phyloP scores from a whole-genome alignment of 805 yeast genomes.

The Grigorovia yakushimaensis region DNA sequence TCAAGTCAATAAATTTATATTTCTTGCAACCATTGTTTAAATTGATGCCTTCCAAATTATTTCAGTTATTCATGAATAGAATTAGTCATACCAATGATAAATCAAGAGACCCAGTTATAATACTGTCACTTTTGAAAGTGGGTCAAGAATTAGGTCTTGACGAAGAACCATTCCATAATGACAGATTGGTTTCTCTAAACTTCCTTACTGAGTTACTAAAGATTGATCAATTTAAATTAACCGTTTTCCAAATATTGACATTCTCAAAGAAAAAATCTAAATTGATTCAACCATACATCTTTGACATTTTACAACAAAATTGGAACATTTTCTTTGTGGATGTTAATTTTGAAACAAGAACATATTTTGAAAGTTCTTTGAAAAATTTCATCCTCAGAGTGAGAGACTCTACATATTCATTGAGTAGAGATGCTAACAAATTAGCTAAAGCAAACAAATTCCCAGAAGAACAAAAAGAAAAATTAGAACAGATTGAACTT shows the following conservation, averaged over 20 bases:
- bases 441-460: slow-evolving; percentile 31
- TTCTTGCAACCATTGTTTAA: slow-evolving; percentile 56
- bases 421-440: slow-evolving; percentile 42
- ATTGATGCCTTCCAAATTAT: slow-evolving; percentile 35
- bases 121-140: slow-evolving; percentile 48
- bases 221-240: slow-evolving; percentile 37
- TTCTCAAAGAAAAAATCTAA: slow-evolving; percentile 52
- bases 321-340: slow-evolving; percentile 52
- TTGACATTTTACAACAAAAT: slow-evolving; percentile 34
- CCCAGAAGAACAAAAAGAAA: slow-evolving; percentile 30
- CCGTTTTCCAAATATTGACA: slow-evolving; percentile 51
- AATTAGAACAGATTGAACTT: slow-evolving; percentile 22
- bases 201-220: slow-evolving; percentile 34
- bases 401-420: slow-evolving; percentile 56
- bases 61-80: slow-evolving; percentile 27
- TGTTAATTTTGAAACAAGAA: slow-evolving; percentile 56
- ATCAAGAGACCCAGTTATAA: slow-evolving; percentile 28
- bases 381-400: slow-evolving; percentile 55
- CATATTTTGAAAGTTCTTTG: slow-evolving; percentile 51
- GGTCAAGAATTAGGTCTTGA: slow-evolving; percentile 53
- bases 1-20: slow-evolving; percentile 46
- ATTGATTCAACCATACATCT: slow-evolving; percentile 39
- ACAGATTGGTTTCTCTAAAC: slow-evolving; percentile 27
- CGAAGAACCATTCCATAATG: slow-evolving; percentile 39
- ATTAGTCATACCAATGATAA: slow-evolving; percentile 10